Conservation (phyloP, 1,139 yeast genomes). For the Pichia sp. region DNA sequence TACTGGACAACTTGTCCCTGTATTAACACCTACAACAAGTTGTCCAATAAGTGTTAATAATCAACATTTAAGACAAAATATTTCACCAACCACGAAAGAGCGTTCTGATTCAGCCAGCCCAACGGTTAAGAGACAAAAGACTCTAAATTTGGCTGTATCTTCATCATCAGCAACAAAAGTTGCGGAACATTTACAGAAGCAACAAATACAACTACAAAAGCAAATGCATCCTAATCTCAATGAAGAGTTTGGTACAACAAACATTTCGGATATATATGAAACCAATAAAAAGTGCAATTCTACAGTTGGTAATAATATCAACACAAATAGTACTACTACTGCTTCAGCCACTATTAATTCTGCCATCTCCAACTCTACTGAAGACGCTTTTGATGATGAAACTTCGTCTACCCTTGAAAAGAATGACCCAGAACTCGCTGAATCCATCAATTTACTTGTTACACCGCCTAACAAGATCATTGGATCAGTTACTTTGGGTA, state of each 20-base stretch:
- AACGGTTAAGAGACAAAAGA: slow-evolving; percentile 5
- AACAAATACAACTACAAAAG: slow-evolving; percentile 9
- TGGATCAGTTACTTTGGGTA: slow-evolving; percentile 11
- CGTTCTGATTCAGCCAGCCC: too few relatives aligned
- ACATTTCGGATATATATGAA: slow-evolving; percentile 11
- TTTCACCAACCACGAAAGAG: background rate
- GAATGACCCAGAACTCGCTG: background rate
- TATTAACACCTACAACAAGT: slow-evolving; percentile 1
- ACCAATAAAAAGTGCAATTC: background rate
- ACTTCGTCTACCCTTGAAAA: background rate
- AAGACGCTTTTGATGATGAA: slow-evolving; percentile 1
- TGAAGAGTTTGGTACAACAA: slow-evolving; percentile 3
- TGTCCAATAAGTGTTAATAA: background rate
- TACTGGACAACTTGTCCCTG: slow-evolving; percentile 9
- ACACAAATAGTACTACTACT: background rate
- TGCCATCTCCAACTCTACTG: background rate
- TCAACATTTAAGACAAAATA: background rate
- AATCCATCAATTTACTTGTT: background rate
- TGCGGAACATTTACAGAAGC: slow-evolving; percentile 10
- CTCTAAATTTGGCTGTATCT: background rate
- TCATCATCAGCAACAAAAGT: background rate
- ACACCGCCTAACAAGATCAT: slow-evolving; percentile 5
- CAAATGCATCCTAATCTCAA: slow-evolving; percentile 9
- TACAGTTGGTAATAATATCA: background rate
- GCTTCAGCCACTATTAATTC: background rate